These are phyloP conservation scores for Ascochyta rabiei DNA, from an alignment of 2,329 filamentous ascomycete species.

Conservation along the genomic window DNA sequence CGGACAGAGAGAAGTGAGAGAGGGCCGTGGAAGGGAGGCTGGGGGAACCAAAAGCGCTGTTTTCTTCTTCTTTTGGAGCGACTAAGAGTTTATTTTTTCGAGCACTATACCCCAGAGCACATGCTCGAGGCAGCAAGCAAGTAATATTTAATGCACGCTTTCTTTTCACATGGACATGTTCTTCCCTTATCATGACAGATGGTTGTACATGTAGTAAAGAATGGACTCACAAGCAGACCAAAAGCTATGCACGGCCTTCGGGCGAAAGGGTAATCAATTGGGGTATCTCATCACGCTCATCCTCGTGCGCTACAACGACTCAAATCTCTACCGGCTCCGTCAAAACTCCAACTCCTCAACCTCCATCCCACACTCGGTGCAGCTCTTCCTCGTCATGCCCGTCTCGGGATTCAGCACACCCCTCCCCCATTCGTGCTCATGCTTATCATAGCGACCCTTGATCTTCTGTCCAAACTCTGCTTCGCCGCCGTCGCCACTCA, in stretches of 20 bases:
- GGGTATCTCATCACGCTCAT: neutral
- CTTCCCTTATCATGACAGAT: no score
- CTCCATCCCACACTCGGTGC: conserved; percentile 70
- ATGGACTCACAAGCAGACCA: neutral
- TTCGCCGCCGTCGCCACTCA: conserved; percentile 37
- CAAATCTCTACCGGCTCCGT: neutral
- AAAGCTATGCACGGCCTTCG: neutral
- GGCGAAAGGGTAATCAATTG: neutral
- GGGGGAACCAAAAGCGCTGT: neutral
- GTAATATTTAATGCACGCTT: neutral
- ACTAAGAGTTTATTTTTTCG: conserved; percentile 7
- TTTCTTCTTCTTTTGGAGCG: neutral
- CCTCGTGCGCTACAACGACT: neutral
- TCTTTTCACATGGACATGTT: neutral
- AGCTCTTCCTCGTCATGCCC: conserved; percentile 80
- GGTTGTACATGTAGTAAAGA: no score
- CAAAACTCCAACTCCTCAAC: conserved; percentile 69
- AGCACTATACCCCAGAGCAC: conserved; percentile 15
- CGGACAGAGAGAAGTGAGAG: neutral
- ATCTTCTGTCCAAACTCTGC: conserved; percentile 77
- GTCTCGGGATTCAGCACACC: conserved; percentile 64
- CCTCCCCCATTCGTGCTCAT: conserved; percentile 86
- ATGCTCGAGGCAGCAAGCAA: neutral
- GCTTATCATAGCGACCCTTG: conserved; percentile 65
- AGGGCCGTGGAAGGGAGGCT: neutral